Evolutionary conservation across 179 eudicot species (phyloP).

Genomic region (Nepenthes alata): DNA sequence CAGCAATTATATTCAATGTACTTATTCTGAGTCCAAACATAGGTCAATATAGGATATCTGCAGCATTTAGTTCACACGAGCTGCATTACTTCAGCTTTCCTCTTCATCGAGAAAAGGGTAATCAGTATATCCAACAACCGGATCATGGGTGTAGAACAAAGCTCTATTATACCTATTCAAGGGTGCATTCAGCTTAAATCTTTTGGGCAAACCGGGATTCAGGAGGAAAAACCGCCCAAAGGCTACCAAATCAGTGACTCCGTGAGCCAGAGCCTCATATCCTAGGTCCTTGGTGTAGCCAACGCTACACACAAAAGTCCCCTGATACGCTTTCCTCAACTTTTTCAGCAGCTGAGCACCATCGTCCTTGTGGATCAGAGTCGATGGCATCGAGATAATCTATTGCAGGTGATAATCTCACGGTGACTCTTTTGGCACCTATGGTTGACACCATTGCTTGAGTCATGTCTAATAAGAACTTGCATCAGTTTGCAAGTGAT

Average conservation of each 20-base stretch:
- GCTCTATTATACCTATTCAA: slow-evolving; percentile 1
- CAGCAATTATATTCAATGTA: no score
- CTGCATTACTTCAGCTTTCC: no score
- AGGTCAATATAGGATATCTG: no score
- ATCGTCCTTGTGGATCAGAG: slow-evolving; percentile 25
- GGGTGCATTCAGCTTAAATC: neutral
- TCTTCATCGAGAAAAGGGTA: neutral
- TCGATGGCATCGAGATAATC: slow-evolving; percentile 62
- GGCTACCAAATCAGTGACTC: neutral
- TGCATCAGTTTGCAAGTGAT: slow-evolving; percentile 57
- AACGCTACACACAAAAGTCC: neutral
- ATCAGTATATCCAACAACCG: slow-evolving; percentile 45
- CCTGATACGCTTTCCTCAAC: neutral
- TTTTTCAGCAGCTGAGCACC: neutral
- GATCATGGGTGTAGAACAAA: neutral
- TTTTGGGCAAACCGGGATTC: neutral
- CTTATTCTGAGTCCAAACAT: no score
- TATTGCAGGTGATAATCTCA: slow-evolving; percentile 60
- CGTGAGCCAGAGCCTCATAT: neutral
- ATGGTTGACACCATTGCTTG: slow-evolving; percentile 13
- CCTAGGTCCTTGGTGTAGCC: slow-evolving; percentile 2
- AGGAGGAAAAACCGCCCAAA: neutral
- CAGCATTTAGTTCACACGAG: no score
- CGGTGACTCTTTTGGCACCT: slow-evolving; percentile 37
- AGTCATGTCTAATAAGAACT: slow-evolving; percentile 11